phyloP scores from a whole-genome alignment of 1,139 yeast species.

The Magnusiomyces clavatus region DNA sequence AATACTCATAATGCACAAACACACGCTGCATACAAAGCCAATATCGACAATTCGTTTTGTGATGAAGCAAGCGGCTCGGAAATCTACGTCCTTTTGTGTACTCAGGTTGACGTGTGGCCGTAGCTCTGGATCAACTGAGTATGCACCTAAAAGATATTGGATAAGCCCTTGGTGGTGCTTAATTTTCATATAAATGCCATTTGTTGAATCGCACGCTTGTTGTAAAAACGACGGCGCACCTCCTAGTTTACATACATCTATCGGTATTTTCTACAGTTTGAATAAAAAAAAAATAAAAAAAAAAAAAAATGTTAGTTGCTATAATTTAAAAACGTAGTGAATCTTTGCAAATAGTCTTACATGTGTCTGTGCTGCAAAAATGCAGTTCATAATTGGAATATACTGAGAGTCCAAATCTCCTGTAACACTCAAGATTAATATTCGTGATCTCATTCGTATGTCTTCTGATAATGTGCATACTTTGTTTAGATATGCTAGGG shows the following conservation, averaged over 20 bases:
- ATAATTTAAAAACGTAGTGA: neutral
- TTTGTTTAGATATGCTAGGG: conserved; percentile 73
- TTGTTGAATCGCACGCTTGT: conserved; percentile 93
- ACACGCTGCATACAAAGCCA: conserved; percentile 93
- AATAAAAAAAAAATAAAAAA: neutral
- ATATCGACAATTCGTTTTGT: conserved; percentile 85
- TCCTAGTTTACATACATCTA: conserved; percentile 85
- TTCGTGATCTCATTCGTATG: conserved; percentile 52
- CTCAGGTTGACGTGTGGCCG: conserved; percentile 72
- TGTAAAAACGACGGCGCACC: conserved; percentile 76
- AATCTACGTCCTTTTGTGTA: conserved; percentile 80
- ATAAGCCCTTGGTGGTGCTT: conserved; percentile 71
- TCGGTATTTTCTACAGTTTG: conserved; percentile 50
- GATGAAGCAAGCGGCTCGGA: conserved; percentile 87
- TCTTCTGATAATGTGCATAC: conserved; percentile 28
- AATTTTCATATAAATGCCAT: conserved; percentile 74
- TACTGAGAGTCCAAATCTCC: conserved; percentile 77
- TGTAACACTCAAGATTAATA: conserved; percentile 66
- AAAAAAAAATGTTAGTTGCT: neutral
- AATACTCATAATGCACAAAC: conserved; percentile 57
- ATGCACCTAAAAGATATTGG: conserved; percentile 57
- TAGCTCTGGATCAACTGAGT: conserved; percentile 75
- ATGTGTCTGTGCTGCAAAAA: conserved; percentile 93
- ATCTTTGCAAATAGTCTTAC: conserved; percentile 12
- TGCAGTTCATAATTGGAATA: conserved; percentile 90